Percentiles rank a stretch among this genome's conserved stretches.
Evolutionary conservation across 2,329 filamentous ascomycete genomes (phyloP).

Genomic region (Aspergillus persii): DNA sequence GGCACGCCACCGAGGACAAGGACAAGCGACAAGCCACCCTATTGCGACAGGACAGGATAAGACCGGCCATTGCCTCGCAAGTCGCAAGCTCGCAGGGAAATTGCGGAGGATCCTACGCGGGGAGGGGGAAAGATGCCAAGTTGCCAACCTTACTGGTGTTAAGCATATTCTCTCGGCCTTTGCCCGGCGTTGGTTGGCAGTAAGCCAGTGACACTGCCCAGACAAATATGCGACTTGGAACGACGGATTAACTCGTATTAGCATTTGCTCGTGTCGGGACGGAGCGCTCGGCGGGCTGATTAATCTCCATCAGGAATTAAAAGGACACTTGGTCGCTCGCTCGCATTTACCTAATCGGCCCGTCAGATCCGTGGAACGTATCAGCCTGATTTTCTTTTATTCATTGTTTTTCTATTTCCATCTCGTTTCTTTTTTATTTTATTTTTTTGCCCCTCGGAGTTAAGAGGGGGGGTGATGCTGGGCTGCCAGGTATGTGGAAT

Average conservation of each 20-base stretch:
- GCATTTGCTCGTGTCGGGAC: neutral
- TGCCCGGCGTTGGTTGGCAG: constrained; percentile 22
- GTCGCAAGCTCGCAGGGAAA: neutral
- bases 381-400: neutral
- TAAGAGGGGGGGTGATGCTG: too few relatives aligned
- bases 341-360: constrained; percentile 5
- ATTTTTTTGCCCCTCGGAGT: too few relatives aligned
- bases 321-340: neutral
- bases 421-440: neutral
- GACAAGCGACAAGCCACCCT: too few relatives aligned
- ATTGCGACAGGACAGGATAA: too few relatives aligned
- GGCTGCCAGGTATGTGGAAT: too few relatives aligned
- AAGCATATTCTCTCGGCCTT: constrained; percentile 34
- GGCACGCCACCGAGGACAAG: too few relatives aligned
- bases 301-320: neutral
- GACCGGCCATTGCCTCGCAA: too few relatives aligned
- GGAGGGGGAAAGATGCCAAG: constrained; percentile 19
- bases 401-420: neutral
- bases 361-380: constrained; percentile 11
- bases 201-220: constrained; percentile 20
- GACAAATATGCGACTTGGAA: neutral
- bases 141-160: constrained; percentile 40
- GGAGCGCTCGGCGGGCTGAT: neutral
- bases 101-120: constrained; percentile 20
- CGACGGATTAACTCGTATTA: constrained; percentile 3